These are phyloP conservation scores for Rhamnella rubrinervis DNA, from an alignment of 331 rosid genomes.

Conservation along the genomic window DNA sequence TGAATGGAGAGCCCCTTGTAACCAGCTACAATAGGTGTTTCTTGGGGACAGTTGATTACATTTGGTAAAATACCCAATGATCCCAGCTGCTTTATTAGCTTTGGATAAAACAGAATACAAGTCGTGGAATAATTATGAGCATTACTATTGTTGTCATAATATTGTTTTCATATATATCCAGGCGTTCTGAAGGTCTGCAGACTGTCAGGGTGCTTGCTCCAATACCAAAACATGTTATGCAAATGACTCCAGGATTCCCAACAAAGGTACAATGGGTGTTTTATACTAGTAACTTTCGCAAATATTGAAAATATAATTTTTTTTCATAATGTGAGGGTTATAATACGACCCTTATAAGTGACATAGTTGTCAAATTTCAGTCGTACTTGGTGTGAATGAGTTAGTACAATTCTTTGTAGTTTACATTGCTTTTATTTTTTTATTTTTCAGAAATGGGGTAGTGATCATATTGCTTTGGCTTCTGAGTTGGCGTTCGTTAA, in stretches of 20 bases:
- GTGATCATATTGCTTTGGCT: constrained; percentile 90
- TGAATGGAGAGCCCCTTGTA: constrained; percentile 78
- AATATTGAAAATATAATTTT: background rate
- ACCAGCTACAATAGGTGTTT: constrained; percentile 82
- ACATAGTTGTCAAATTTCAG: background rate
- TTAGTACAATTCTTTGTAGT: background rate
- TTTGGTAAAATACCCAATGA: constrained; percentile 55
- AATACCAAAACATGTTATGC: constrained; percentile 69
- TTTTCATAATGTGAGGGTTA: too few species aligned
- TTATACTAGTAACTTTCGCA: background rate
- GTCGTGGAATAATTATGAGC: background rate
- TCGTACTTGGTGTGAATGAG: background rate
- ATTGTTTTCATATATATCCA: constrained; percentile 21
- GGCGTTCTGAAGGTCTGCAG: constrained; percentile 92
- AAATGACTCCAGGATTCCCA: constrained; percentile 79
- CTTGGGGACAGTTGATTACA: constrained; percentile 87
- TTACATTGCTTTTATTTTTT: background rate
- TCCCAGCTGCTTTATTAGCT: constrained; percentile 13
- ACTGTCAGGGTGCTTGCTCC: constrained; percentile 89
- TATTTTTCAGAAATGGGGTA: constrained; percentile 85
- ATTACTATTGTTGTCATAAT: background rate
- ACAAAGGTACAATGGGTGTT: constrained; percentile 60
- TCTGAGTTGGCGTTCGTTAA: constrained; percentile 63
- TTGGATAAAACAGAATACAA: background rate
- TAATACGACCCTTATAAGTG: too few species aligned